These are phyloP conservation scores for Boletus smithii DNA, from an alignment of 1,284 basidiomycete genomes.

Conservation along the genomic window DNA sequence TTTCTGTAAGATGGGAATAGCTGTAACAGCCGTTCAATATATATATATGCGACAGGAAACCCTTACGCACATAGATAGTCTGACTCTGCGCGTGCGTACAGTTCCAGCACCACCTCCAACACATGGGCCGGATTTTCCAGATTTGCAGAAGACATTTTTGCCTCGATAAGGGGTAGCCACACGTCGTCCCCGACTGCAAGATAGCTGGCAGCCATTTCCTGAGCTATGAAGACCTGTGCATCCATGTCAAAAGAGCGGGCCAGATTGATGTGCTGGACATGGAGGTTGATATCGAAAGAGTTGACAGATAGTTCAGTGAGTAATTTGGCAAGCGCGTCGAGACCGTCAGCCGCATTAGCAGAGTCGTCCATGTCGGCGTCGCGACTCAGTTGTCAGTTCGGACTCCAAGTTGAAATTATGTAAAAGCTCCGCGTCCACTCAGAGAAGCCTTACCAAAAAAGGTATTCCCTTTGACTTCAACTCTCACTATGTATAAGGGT, in stretches of 20 bases:
- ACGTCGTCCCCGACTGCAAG: slow-evolving; percentile 64
- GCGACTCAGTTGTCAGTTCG: background rate
- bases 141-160: slow-evolving; percentile 48
- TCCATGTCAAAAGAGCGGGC: slow-evolving; percentile 55
- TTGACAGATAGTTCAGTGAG: slow-evolving; percentile 56
- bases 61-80: slow-evolving; percentile 76
- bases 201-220: slow-evolving; percentile 62
- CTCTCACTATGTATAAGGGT: no score
- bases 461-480: no score
- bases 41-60: slow-evolving; percentile 11
- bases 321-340: slow-evolving; percentile 60
- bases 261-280: slow-evolving; percentile 61
- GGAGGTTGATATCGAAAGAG: slow-evolving; percentile 58
- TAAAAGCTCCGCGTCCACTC: no score
- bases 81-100: slow-evolving; percentile 66
- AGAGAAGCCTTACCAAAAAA: no score
- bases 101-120: slow-evolving; percentile 55
- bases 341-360: slow-evolving; percentile 38
- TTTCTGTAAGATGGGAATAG: slow-evolving; percentile 65
- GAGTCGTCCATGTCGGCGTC: slow-evolving; percentile 19
- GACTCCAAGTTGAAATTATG: no score
- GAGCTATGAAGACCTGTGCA: slow-evolving; percentile 54
- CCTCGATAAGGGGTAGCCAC: slow-evolving; percentile 60
- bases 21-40: slow-evolving; percentile 39
- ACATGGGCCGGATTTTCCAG: slow-evolving; percentile 50